Evolutionary conservation across 345 rosid species (phyloP).

Genomic region (Syzygium grande): DNA sequence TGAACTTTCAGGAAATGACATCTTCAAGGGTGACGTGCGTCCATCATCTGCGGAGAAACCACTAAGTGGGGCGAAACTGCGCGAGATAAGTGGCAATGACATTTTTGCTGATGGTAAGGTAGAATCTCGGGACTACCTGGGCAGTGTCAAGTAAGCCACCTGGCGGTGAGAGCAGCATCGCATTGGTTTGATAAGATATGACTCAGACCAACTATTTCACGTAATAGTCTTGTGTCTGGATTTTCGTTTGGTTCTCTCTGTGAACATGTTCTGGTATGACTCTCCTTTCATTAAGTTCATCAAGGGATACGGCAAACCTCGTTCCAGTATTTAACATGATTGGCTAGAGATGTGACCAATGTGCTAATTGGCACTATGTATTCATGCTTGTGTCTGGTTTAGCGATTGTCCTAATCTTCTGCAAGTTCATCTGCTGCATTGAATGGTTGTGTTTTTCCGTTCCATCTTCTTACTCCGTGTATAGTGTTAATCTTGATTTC

Average conservation of each 20-base stretch:
- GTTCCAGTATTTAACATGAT: neutral
- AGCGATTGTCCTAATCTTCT: neutral
- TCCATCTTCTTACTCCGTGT: neutral
- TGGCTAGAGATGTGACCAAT: neutral
- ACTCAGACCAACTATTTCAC: neutral
- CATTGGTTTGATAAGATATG: constrained; percentile 44
- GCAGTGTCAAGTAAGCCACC: constrained; percentile 99
- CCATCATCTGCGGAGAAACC: constrained; percentile 55
- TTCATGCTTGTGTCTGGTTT: neutral
- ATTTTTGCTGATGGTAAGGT: constrained; percentile 90
- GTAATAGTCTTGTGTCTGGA: neutral
- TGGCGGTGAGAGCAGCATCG: constrained; percentile 92
- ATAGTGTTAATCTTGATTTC: neutral
- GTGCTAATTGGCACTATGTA: neutral
- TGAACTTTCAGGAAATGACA: constrained; percentile 78
- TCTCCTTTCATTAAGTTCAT: neutral
- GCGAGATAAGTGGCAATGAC: constrained; percentile 77
- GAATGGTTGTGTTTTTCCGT: neutral
- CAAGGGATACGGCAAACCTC: neutral
- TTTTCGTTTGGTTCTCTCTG: neutral
- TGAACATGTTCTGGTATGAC: neutral
- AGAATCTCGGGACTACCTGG: constrained; percentile 77
- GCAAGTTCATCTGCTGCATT: neutral
- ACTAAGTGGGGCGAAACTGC: constrained; percentile 62
- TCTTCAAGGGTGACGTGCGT: constrained; percentile 65